Evolutionary conservation across 495 filamentous ascomycete genomes (phyloP).

Genomic region (Glarea lozoyensis): DNA sequence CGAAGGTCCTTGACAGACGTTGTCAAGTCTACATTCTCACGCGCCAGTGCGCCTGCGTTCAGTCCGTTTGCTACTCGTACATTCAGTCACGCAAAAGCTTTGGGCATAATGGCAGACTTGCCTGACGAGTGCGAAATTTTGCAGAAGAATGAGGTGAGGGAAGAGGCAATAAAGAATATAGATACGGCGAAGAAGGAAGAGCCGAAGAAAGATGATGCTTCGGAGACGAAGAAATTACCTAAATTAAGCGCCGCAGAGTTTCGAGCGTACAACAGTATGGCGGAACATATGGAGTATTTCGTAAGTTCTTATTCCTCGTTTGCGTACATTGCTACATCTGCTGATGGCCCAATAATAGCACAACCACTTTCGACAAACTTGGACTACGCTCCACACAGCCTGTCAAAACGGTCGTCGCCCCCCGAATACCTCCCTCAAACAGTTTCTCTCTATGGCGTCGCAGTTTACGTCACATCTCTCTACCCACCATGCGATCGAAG

Average conservation of each 20-base stretch:
- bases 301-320: slow-evolving; percentile 30
- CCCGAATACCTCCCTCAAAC: slow-evolving; percentile 46
- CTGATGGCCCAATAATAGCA: slow-evolving; percentile 36
- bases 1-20: too few species aligned
- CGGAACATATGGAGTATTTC: slow-evolving; percentile 62
- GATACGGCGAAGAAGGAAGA: too few species aligned
- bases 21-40: too few species aligned
- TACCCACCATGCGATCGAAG: slow-evolving; percentile 79
- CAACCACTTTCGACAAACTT: slow-evolving; percentile 65
- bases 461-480: slow-evolving; percentile 60
- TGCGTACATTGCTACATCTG: neutral
- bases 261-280: slow-evolving; percentile 9
- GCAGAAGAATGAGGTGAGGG: too few species aligned
- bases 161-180: too few species aligned
- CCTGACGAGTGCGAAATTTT: too few species aligned
- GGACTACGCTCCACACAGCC: slow-evolving; percentile 59
- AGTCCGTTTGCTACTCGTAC: too few species aligned
- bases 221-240: slow-evolving; percentile 7
- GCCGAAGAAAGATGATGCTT: neutral
- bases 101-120: too few species aligned
- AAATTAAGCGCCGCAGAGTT: slow-evolving; percentile 18
- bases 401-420: slow-evolving; percentile 44
- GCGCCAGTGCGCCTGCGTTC: too few species aligned
- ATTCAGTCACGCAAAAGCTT: too few species aligned
- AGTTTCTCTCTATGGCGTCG: slow-evolving; percentile 55